Evolutionary conservation across 1,139 yeast genomes (phyloP).

Genomic region (Wickerhamomyces sp.): DNA sequence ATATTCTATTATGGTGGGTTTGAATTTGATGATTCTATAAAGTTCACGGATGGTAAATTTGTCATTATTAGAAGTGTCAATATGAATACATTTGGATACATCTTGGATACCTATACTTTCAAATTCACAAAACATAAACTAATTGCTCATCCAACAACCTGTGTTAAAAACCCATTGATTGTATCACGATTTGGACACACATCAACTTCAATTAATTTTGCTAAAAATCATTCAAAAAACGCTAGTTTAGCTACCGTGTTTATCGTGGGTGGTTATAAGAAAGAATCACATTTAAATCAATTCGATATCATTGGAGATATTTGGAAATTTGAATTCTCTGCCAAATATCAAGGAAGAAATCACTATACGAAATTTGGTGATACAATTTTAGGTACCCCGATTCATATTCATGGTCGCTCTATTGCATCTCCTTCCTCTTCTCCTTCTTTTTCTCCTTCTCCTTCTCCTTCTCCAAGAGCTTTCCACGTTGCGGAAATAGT

Average conservation of each 20-base stretch:
- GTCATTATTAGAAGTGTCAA: constrained; percentile 30
- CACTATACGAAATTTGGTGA: constrained; percentile 31
- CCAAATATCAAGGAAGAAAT: constrained; percentile 30
- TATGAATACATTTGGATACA: constrained; percentile 37
- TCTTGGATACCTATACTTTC: constrained; percentile 35
- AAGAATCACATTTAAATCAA: constrained; percentile 17
- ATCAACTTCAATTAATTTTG: constrained; percentile 27
- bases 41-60: constrained; percentile 23
- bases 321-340: constrained; percentile 42
- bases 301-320: constrained; percentile 41
- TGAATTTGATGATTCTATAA: constrained; percentile 30
- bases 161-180: constrained; percentile 32
- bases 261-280: constrained; percentile 42
- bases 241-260: constrained; percentile 22
- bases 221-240: constrained; percentile 1
- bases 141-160: constrained; percentile 36
- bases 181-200: constrained; percentile 45
- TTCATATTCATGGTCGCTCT: too few relatives aligned
- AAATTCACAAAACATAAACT: constrained; percentile 34
- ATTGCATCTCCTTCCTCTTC: too few relatives aligned
- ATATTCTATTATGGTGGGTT: constrained; percentile 44
- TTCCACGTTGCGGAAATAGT: constrained; percentile 28
- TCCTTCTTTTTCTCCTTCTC: too few relatives aligned
- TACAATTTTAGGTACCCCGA: constrained; percentile 28
- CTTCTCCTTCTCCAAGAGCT: constrained; percentile 32